phyloP scores from a whole-genome alignment of 768 basidiomycete species.

The Peribolospora kevripleyi region DNA sequence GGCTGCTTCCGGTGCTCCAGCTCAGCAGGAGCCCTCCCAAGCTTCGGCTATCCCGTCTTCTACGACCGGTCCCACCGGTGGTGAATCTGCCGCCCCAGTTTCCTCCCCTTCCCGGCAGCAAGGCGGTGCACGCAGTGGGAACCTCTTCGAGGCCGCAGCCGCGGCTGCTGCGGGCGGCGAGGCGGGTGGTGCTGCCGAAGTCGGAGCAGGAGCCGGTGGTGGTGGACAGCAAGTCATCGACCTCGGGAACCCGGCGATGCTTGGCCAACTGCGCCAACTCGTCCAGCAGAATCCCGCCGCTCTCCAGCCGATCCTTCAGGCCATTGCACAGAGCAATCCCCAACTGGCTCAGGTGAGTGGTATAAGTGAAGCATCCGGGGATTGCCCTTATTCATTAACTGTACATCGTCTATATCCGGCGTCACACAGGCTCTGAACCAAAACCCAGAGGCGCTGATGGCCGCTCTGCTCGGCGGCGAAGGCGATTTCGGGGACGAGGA shows the following conservation, averaged over 20 bases:
- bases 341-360: slow-evolving; percentile 31
- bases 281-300: slow-evolving; percentile 51
- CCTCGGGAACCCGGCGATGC: slow-evolving; percentile 37
- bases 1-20: slow-evolving; percentile 21
- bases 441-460: slow-evolving; percentile 45
- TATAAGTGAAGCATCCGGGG: no score
- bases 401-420: neutral
- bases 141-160: slow-evolving; percentile 14
- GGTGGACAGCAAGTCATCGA: slow-evolving; percentile 21
- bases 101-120: slow-evolving; percentile 16
- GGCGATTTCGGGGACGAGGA: slow-evolving; percentile 18
- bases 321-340: slow-evolving; percentile 51
- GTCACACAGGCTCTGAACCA: slow-evolving; percentile 25
- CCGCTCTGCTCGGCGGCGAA: slow-evolving; percentile 31
- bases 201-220: slow-evolving; percentile 17
- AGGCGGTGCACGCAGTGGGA: slow-evolving; percentile 17
- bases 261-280: slow-evolving; percentile 47
- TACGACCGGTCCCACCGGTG: slow-evolving; percentile 17
- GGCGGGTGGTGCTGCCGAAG: slow-evolving; percentile 19
- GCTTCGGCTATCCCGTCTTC: slow-evolving; percentile 1
- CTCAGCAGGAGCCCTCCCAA: slow-evolving; percentile 8
- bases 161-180: slow-evolving; percentile 18
- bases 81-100: slow-evolving; percentile 20
- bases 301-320: slow-evolving; percentile 59
- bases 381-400: neutral